A percentile compares a stretch with the other conserved stretches of the same genome.
phyloP scores from a whole-genome alignment of 2,329 filamentous ascomycete genomes.

The Cercospora sesami region DNA sequence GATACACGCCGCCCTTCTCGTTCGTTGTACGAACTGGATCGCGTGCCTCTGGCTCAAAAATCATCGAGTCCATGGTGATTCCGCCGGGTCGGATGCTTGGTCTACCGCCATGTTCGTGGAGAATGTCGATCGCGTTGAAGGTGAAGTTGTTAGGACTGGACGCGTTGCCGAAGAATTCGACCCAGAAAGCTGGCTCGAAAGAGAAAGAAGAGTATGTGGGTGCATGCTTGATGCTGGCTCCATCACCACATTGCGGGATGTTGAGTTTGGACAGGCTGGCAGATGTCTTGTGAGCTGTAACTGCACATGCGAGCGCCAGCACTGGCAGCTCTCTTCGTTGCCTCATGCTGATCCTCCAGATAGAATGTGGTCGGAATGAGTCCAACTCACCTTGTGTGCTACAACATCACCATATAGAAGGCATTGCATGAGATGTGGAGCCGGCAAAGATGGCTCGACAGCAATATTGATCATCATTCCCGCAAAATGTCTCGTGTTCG shows the following conservation, averaged over 20 bases:
- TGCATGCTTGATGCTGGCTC: constrained; percentile 34
- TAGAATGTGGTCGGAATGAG: not conserved
- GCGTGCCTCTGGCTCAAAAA: constrained; percentile 31
- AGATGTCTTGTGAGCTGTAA: not conserved
- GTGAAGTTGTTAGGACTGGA: constrained; percentile 32
- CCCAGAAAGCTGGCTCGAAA: constrained; percentile 38
- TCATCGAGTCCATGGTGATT: constrained; percentile 38
- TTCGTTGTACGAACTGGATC: constrained; percentile 32
- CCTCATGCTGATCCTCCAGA: not conserved
- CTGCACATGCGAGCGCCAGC: not conserved
- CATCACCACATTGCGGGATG: constrained; percentile 20
- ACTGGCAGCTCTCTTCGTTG: constrained; percentile 1
- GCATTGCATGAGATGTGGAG: constrained; percentile 4
- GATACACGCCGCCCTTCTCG: constrained; percentile 32
- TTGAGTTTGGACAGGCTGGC: constrained; percentile 15
- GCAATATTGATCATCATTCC: not conserved
- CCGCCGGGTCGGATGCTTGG: constrained; percentile 35
- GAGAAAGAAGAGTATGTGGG: constrained; percentile 34
- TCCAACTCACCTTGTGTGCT: not conserved
- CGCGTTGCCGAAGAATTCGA: constrained; percentile 36
- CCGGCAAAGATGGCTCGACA: not conserved
- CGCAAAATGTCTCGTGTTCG: constrained; percentile 11
- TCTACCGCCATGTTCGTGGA: constrained; percentile 34
- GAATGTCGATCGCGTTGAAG: constrained; percentile 31
- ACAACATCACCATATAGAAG: not conserved